Percentiles rank a stretch among this genome's conserved stretches.
Evolutionary conservation across 116 monocot genomes (phyloP).

Genomic region (Posidonia oceanica): DNA sequence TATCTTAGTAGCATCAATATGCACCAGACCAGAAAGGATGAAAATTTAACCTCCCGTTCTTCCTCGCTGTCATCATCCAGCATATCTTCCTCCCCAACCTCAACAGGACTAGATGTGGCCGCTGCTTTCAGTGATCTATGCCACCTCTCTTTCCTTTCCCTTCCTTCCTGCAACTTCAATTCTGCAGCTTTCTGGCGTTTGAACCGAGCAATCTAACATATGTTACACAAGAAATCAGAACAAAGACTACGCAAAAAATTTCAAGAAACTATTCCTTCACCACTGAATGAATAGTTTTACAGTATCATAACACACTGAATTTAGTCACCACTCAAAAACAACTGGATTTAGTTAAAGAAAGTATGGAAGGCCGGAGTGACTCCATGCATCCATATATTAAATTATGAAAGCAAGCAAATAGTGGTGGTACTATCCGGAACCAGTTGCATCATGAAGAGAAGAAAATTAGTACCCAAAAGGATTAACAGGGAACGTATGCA

Average conservation of each 20-base stretch:
- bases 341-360: too few relatives aligned
- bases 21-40: background rate
- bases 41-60: constrained; percentile 70
- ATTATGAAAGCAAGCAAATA: too few relatives aligned
- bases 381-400: too few relatives aligned
- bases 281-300: too few relatives aligned
- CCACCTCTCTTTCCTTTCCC: constrained; percentile 75
- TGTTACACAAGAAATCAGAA: background rate
- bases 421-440: too few relatives aligned
- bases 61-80: constrained; percentile 82
- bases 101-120: constrained; percentile 60
- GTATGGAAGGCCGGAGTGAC: too few relatives aligned
- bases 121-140: constrained; percentile 68
- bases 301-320: too few relatives aligned
- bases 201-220: constrained; percentile 66
- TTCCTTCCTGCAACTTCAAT: constrained; percentile 79
- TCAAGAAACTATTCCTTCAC: background rate
- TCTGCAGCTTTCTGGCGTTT: constrained; percentile 78
- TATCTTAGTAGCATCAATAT: background rate
- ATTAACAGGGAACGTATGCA: background rate
- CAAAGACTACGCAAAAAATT: background rate
- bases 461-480: background rate
- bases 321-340: too few relatives aligned
- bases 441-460: background rate
- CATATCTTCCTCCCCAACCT: constrained; percentile 65